These are phyloP conservation scores for Neolentinus lepideus DNA, from an alignment of 1,284 basidiomycete species.

Conservation along the genomic window DNA sequence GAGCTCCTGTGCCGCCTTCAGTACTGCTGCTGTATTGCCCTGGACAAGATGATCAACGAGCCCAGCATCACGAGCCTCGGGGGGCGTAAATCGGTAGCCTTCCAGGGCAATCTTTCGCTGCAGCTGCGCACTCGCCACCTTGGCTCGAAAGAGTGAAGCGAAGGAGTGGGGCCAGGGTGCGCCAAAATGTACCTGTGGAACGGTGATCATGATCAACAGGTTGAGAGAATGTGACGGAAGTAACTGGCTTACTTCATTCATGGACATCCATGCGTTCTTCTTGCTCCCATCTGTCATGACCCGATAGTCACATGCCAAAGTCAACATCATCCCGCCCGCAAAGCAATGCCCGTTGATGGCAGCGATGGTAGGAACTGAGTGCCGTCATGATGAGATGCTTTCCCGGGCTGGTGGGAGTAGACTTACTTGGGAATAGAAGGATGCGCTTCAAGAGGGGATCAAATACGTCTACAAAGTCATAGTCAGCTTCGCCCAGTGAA, in stretches of 20 bases:
- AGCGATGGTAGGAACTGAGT: slow-evolving; percentile 72
- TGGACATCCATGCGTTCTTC: slow-evolving; percentile 79
- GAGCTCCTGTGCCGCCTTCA: slow-evolving; percentile 53
- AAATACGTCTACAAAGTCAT: slow-evolving; percentile 34
- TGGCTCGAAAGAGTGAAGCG: slow-evolving; percentile 57
- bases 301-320: slow-evolving; percentile 83
- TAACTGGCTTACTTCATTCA: slow-evolving; percentile 75
- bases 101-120: slow-evolving; percentile 78
- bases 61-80: slow-evolving; percentile 62
- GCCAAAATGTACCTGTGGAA: slow-evolving; percentile 71
- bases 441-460: slow-evolving; percentile 38
- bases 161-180: slow-evolving; percentile 75
- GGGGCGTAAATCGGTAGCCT: slow-evolving; percentile 76
- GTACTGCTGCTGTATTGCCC: slow-evolving; percentile 48
- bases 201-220: neutral
- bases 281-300: slow-evolving; percentile 80
- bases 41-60: slow-evolving; percentile 69
- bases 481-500: neutral
- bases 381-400: neutral
- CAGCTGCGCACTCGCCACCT: slow-evolving; percentile 53
- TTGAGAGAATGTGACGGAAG: neutral
- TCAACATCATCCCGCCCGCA: slow-evolving; percentile 79
- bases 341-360: slow-evolving; percentile 92
- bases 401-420: neutral
- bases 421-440: slow-evolving; percentile 64